phyloP scores from a whole-genome alignment of 1,284 basidiomycete species.

The Malassezia globosa region DNA sequence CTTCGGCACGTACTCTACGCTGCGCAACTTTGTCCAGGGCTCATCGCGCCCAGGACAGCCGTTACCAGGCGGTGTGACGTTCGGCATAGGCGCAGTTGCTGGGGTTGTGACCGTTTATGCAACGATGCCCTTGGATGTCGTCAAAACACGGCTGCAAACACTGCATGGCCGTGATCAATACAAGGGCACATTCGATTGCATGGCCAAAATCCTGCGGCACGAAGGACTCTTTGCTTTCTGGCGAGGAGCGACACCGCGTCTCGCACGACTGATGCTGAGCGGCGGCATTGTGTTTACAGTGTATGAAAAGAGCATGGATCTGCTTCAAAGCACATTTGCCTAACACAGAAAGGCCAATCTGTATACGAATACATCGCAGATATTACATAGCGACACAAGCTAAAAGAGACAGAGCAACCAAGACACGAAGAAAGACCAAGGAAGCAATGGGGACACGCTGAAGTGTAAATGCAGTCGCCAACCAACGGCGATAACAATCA shows the following conservation, averaged over 20 bases:
- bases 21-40: conserved; percentile 73
- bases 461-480: too few species aligned
- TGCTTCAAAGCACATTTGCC: conserved; percentile 9
- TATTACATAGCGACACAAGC: background rate
- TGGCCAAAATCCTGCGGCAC: conserved; percentile 49
- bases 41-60: conserved; percentile 69
- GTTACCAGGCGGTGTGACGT: conserved; percentile 77
- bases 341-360: background rate
- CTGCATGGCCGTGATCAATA: conserved; percentile 72
- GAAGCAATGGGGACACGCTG: too few species aligned
- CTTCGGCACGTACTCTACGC: conserved; percentile 86
- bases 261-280: conserved; percentile 56
- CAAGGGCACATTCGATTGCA: conserved; percentile 84
- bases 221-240: conserved; percentile 81
- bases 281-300: conserved; percentile 92
- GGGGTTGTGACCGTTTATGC: conserved; percentile 79
- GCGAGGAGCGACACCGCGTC: conserved; percentile 68
- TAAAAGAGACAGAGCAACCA: background rate
- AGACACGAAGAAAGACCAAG: too few species aligned
- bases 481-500: too few species aligned
- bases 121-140: conserved; percentile 53
- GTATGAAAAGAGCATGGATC: conserved; percentile 17
- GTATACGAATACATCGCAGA: background rate
- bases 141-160: conserved; percentile 96
- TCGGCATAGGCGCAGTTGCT: conserved; percentile 82